phyloP scores from a whole-genome alignment of 495 filamentous ascomycete genomes.

The Xylaria cubensis region DNA sequence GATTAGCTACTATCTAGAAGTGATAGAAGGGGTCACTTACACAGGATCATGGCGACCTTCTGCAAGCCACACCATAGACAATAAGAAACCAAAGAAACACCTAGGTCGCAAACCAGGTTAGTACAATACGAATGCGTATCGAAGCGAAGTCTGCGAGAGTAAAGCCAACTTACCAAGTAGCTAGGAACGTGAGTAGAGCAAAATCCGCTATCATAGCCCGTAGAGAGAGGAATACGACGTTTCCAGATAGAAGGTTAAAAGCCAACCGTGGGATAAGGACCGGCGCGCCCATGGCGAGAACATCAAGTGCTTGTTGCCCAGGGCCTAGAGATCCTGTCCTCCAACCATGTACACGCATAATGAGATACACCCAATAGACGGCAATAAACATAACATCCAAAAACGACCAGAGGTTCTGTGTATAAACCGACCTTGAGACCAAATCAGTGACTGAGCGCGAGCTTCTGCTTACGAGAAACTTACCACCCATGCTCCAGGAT shows the following conservation, averaged over 20 bases:
- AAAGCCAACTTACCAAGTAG: conserved; percentile 57
- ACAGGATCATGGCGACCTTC: conserved; percentile 51
- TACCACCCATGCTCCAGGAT: conserved; percentile 74
- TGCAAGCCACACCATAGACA: conserved; percentile 73
- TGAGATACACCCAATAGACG: conserved; percentile 67
- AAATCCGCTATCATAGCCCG: conserved; percentile 80
- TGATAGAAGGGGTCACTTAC: conserved; percentile 36
- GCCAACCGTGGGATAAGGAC: conserved; percentile 74
- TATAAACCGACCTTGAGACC: conserved; percentile 68
- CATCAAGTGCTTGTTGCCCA: conserved; percentile 66
- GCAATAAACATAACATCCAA: conserved; percentile 70
- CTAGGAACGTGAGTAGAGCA: conserved; percentile 65
- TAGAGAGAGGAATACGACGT: conserved; percentile 73
- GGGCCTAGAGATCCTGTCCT: conserved; percentile 40
- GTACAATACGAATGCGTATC: not conserved
- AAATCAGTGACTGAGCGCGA: conserved; percentile 1
- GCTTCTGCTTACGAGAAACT: conserved; percentile 9
- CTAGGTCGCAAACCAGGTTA: conserved; percentile 26
- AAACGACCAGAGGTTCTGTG: conserved; percentile 81
- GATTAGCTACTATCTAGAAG: conserved; percentile 28
- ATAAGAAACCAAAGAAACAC: conserved; percentile 73
- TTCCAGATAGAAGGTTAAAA: conserved; percentile 76
- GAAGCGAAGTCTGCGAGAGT: not conserved
- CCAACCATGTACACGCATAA: conserved; percentile 65
- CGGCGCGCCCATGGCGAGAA: conserved; percentile 72